Base-by-base conservation (phyloP, 2,329 filamentous ascomycete genomes). In the Fusarium abutilonis region DNA sequence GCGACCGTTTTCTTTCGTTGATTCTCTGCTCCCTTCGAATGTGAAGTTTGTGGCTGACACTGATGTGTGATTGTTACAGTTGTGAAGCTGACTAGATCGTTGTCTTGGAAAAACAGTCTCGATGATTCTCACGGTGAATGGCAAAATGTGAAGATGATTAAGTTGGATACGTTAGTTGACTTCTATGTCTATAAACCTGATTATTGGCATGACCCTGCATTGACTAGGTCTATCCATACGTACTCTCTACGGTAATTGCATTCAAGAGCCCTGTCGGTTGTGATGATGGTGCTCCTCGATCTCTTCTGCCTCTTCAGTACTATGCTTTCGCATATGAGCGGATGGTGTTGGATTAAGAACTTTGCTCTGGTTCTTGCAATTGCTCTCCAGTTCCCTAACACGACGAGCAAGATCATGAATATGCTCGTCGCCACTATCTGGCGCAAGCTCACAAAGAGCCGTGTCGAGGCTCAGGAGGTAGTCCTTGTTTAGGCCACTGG, bases 401-500 rank as follows among this genome's bases (percentile, higher is more conserved):
- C 91, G 84, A 53, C 80, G 77, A 14, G 91, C 92, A 68, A 99
- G 78, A 76, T 98, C 93, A 45, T 85, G 88, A 49, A 99, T 84
- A 80, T 99, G 94, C 60, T 83, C 83, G 78, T 98, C 95, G 4
- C 86, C 87, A 72, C 90, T 95, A 48, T 91, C 91, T 3, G 85
- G 79, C 61, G 91, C 89, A 66, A 98, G 78, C 28, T 84, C 86
- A 56, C 87, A 77, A 65, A 99, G 81, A 7, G 92, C 91, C 54
- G 80, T 79, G 73, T 97, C 91, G 39, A 99, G 80, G 65, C 88
- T 83, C 73, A 92, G 89, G 38, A 99, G 81, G 76, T 99, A 99
- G 72, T 98, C 94, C 56, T 83, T 87, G 75, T 98, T 98, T 73
- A 89, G 86, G 1, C 95, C 95, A 76, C 93, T 97, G 21, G 93